Base-by-base conservation (phyloP, 495 filamentous ascomycete genomes). In the Endocarpon pusillum region DNA sequence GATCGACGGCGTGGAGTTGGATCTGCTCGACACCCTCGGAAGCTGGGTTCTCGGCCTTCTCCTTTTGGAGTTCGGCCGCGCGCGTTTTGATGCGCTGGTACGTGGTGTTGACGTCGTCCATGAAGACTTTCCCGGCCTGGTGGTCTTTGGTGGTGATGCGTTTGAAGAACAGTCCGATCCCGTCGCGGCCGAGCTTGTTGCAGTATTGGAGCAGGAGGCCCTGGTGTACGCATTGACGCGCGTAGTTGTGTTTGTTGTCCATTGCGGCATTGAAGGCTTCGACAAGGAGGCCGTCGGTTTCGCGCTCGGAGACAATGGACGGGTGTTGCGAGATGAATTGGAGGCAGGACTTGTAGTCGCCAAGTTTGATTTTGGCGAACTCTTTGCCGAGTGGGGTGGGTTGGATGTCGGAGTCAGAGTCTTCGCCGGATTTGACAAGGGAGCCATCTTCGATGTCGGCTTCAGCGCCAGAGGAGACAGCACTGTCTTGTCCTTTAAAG, bases 21-120 rank as follows among this genome's bases (percentile, higher is more conserved):
- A 97, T 96, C 51, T 94, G 87, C 60, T 96, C 87, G n/a, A 91
- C 80, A 7, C 77, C 80, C n/a, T n/a, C n/a, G n/a, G n/a, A n/a
- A 8, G 63, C 68, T 10, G 73, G 71, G 21, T 64, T 72, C 33
- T 71, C 71, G 12, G 75, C 67, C 52, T 73, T 60, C 39, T 77
- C 64, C 26, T 69, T 64, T 32, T 58, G 61, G 36, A 94, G 77
- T 53, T 91, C 81, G n/a, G 71, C 68, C 0, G 79, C 71, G 17
- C 87, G 73, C 23, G 62, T 69, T 42, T 72, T 75, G 57, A 97
- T 94, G 17, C 73, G 72, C 38, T 60, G 59, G 54, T 89, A 94
- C 22, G 86, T 96, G 18, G 71, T 69, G 41, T 80, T 71, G 34
- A 97, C 87, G 51, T 97, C 89, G 50, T 94, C 87, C 38, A 64